phyloP scores from a whole-genome alignment of 2,329 filamentous ascomycete genomes.

The Teratosphaeria gauchensis region DNA sequence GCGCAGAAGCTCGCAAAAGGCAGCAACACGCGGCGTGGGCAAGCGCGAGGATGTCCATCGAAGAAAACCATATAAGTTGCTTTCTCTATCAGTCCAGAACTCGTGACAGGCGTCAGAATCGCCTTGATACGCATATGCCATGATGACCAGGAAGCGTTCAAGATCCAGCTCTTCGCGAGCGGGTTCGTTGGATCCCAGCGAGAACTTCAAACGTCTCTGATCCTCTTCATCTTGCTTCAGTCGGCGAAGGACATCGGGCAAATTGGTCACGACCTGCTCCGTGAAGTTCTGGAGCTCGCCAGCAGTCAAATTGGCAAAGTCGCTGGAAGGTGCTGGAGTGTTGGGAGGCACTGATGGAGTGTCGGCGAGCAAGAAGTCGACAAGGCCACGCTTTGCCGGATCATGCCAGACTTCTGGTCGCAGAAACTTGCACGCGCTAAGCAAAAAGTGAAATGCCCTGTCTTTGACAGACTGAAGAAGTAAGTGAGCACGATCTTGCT shows the following conservation, averaged over 20 bases:
- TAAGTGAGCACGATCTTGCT: constrained; percentile 56
- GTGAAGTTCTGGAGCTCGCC: constrained; percentile 77
- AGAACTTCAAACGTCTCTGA: constrained; percentile 49
- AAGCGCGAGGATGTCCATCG: constrained; percentile 94
- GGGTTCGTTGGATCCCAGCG: constrained; percentile 21
- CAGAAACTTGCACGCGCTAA: constrained; percentile 74
- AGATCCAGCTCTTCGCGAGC: constrained; percentile 46
- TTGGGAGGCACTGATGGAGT: constrained; percentile 61
- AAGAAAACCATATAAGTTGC: constrained; percentile 87
- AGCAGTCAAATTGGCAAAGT: constrained; percentile 66
- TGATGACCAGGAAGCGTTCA: constrained; percentile 84
- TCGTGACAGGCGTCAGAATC: constrained; percentile 73
- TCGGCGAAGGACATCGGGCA: constrained; percentile 82
- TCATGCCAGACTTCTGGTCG: constrained; percentile 79
- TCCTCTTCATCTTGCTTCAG: constrained; percentile 85
- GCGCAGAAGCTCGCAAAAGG: constrained; percentile 93
- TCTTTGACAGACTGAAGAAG: constrained; percentile 69
- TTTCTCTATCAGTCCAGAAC: constrained; percentile 89
- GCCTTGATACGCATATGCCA: constrained; percentile 82
- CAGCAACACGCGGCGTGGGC: constrained; percentile 89
- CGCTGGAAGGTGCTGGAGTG: constrained; percentile 54
- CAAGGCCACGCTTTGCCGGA: constrained; percentile 70
- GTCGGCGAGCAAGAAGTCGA: constrained; percentile 74
- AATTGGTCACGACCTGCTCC: constrained; percentile 87
- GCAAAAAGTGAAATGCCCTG: constrained; percentile 83